A percentile compares a stretch with the other conserved stretches of the same genome.
phyloP scores from a whole-genome alignment of 768 basidiomycete species.

The Daedalea quercina region DNA sequence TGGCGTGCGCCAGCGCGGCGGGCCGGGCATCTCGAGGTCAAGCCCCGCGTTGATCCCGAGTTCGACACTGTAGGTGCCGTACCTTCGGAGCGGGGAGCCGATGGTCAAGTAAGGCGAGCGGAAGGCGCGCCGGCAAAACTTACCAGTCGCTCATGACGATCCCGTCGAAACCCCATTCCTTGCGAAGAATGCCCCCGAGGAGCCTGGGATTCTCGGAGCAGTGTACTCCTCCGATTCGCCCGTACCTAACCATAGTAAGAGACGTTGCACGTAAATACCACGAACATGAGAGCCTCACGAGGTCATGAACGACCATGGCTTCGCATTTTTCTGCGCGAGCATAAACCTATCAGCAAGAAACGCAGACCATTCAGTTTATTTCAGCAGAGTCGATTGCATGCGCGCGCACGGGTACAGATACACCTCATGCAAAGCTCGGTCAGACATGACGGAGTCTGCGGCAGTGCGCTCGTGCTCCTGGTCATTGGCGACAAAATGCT shows the following conservation, averaged over 20 bases:
- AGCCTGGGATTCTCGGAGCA: conserved; percentile 36
- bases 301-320: conserved; percentile 65
- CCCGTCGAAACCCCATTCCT: conserved; percentile 44
- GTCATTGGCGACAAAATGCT: conserved; percentile 71
- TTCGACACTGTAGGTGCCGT: conserved; percentile 37
- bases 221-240: conserved; percentile 37
- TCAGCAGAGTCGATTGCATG: too few relatives aligned
- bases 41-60: conserved; percentile 39
- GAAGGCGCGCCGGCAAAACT: too few relatives aligned
- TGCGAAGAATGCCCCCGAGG: conserved; percentile 36
- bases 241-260: conserved; percentile 27
- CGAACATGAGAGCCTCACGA: conserved; percentile 30
- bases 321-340: conserved; percentile 56
- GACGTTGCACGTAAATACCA: not conserved
- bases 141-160: conserved; percentile 44
- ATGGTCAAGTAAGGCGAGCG: not conserved
- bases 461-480: conserved; percentile 68
- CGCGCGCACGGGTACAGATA: conserved; percentile 64
- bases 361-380: not conserved
- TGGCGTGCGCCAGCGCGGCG: conserved; percentile 32
- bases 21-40: conserved; percentile 43
- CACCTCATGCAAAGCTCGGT: conserved; percentile 62
- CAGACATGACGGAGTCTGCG: conserved; percentile 56
- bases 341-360: conserved; percentile 45
- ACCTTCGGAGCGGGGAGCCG: conserved; percentile 18